Conservation (phyloP, 2,329 filamentous ascomycete species). For the Penicillium sp. region DNA sequence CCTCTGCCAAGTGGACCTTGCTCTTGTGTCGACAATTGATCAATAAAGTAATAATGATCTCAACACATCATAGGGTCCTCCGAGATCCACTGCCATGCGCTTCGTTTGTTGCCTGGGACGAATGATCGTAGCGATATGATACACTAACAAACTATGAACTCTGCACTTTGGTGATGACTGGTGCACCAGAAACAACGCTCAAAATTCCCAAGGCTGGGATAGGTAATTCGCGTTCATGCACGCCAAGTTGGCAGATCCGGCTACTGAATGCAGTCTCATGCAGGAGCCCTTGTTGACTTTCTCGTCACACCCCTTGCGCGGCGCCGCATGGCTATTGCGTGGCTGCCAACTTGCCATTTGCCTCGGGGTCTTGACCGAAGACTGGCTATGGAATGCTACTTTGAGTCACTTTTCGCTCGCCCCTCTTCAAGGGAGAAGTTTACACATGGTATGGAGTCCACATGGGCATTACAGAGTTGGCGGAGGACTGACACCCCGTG, state of each 20-base stretch:
- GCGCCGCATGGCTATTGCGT: conserved; percentile 15
- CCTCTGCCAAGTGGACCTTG: too few relatives aligned
- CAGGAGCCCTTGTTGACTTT: neutral
- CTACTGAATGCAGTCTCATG: conserved; percentile 6
- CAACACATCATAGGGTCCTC: neutral
- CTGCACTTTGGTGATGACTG: neutral
- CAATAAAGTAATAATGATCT: too few relatives aligned
- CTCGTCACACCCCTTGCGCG: conserved; percentile 17
- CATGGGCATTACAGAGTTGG: neutral
- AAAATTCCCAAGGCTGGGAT: neutral
- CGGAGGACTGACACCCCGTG: neutral
- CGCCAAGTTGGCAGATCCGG: neutral
- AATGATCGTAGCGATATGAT: neutral
- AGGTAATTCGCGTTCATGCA: neutral
- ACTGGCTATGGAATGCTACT: neutral
- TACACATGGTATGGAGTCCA: neutral
- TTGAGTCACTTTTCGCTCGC: neutral
- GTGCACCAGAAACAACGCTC: neutral
- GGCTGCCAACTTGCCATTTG: conserved; percentile 10
- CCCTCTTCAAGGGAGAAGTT: neutral
- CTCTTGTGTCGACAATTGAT: too few relatives aligned
- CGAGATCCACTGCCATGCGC: neutral
- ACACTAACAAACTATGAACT: neutral
- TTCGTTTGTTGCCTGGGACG: neutral
- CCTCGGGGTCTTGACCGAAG: neutral